Conservation (phyloP, 345 rosid genomes). For the Bruguiera gymnorhiza region DNA sequence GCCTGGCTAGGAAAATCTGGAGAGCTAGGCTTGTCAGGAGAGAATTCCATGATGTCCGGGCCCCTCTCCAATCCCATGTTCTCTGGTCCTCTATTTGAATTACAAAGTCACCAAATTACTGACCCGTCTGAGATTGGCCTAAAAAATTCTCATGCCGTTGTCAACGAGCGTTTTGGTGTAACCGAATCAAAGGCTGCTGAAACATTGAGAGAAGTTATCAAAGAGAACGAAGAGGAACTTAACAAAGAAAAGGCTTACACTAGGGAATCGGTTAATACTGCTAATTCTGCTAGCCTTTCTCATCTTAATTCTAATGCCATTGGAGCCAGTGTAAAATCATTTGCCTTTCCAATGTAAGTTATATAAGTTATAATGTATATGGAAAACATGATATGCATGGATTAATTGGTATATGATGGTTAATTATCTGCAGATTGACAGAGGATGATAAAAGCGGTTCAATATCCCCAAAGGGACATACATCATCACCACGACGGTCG, state of each 20-base stretch:
- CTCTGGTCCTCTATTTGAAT: slow-evolving; percentile 24
- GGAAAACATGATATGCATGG: too few species aligned
- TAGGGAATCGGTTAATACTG: background rate
- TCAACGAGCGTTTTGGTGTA: slow-evolving; percentile 31
- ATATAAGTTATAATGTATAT: background rate
- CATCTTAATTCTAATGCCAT: slow-evolving; percentile 42
- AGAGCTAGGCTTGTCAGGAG: slow-evolving; percentile 31
- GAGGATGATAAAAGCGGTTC: slow-evolving; percentile 41
- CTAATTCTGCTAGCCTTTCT: slow-evolving; percentile 14
- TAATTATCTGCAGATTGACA: slow-evolving; percentile 36
- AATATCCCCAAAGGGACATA: background rate
- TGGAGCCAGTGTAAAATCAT: slow-evolving; percentile 56
- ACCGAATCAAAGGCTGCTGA: slow-evolving; percentile 56
- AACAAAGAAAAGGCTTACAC: slow-evolving; percentile 13
- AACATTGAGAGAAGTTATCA: slow-evolving; percentile 51
- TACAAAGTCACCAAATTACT: slow-evolving; percentile 20
- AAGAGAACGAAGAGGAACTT: slow-evolving; percentile 38
- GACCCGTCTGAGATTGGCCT: slow-evolving; percentile 32
- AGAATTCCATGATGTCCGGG: too few species aligned
- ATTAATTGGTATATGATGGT: slow-evolving; percentile 4
- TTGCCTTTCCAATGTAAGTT: slow-evolving; percentile 80
- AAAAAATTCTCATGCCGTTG: slow-evolving; percentile 12
- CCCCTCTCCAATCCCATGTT: background rate
- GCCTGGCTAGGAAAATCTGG: slow-evolving; percentile 48
- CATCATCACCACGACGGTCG: background rate